A percentile compares a stretch with the other conserved stretches of the same genome.
These are phyloP conservation scores for Spinellus fusiger DNA, from an alignment of 192 early-diverging fungal species.

Conservation along the genomic window DNA sequence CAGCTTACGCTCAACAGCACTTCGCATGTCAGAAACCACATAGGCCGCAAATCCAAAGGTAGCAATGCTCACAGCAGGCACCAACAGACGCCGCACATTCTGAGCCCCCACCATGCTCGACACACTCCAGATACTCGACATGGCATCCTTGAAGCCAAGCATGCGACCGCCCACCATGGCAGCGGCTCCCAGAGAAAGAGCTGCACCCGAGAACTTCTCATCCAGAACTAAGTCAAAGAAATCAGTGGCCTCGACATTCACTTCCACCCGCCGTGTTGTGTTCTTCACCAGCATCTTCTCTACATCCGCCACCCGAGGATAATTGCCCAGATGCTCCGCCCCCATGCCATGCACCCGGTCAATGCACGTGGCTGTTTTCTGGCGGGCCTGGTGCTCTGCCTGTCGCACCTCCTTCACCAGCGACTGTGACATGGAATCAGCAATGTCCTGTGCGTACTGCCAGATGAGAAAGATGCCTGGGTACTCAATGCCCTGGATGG, in stretches of 20 bases:
- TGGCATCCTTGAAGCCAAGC: slow-evolving; percentile 27
- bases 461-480: slow-evolving; percentile 77
- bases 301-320: slow-evolving; percentile 15
- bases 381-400: slow-evolving; percentile 51
- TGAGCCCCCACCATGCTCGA: slow-evolving; percentile 56
- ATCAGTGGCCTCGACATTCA: slow-evolving; percentile 28
- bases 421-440: slow-evolving; percentile 59
- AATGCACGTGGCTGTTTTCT: slow-evolving; percentile 32
- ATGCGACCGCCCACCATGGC: slow-evolving; percentile 32
- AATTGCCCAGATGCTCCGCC: slow-evolving; percentile 29
- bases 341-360: slow-evolving; percentile 36
- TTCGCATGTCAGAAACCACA: slow-evolving; percentile 63
- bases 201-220: slow-evolving; percentile 20
- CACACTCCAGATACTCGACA: slow-evolving; percentile 34
- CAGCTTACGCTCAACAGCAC: slow-evolving; percentile 65
- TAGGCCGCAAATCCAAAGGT: slow-evolving; percentile 57
- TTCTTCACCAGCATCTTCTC: slow-evolving; percentile 16
- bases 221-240: slow-evolving; percentile 36
- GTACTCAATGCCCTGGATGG: slow-evolving; percentile 67
- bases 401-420: slow-evolving; percentile 57
- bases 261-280: slow-evolving; percentile 13
- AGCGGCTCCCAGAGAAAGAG: slow-evolving; percentile 23
- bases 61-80: slow-evolving; percentile 54
- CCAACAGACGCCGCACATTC: slow-evolving; percentile 53
- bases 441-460: slow-evolving; percentile 81